Percentiles rank a stretch among this genome's conserved stretches.
Evolutionary conservation across 805 yeast species (phyloP).

Genomic region (Isabelozyma rhagii): DNA sequence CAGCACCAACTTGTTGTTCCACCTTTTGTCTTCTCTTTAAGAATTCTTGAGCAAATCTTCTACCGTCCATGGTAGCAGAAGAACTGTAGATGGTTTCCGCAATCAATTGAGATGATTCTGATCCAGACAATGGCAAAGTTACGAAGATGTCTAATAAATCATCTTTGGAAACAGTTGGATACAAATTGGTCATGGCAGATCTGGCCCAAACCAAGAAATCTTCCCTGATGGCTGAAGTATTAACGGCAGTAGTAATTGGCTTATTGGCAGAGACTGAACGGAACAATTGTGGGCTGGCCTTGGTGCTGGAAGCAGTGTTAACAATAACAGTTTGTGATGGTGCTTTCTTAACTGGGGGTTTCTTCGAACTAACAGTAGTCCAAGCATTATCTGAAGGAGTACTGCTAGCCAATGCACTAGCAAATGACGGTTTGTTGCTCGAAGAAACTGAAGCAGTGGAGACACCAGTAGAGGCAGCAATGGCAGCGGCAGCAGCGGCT

Average conservation of each 20-base stretch:
- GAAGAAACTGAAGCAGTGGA: slow-evolving; percentile 5
- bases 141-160: slow-evolving; percentile 79
- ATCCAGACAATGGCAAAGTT: slow-evolving; percentile 65
- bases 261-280: slow-evolving; percentile 33
- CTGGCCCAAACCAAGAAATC: slow-evolving; percentile 75
- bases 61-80: slow-evolving; percentile 88
- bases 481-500: slow-evolving; percentile 14
- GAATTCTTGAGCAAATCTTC: slow-evolving; percentile 90
- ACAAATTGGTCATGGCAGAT: slow-evolving; percentile 59
- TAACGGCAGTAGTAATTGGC: slow-evolving; percentile 18
- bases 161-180: slow-evolving; percentile 70
- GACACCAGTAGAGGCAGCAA: slow-evolving; percentile 19
- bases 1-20: slow-evolving; percentile 48
- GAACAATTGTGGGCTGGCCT: slow-evolving; percentile 32
- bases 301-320: slow-evolving; percentile 15
- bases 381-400: slow-evolving; percentile 29
- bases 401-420: slow-evolving; percentile 28
- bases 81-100: slow-evolving; percentile 90
- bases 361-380: slow-evolving; percentile 45
- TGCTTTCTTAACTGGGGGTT: slow-evolving; percentile 27
- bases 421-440: slow-evolving; percentile 25
- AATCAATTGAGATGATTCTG: slow-evolving; percentile 79
- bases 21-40: slow-evolving; percentile 71
- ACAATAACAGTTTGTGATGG: slow-evolving; percentile 9
- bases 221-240: slow-evolving; percentile 33